A percentile compares a stretch with the other conserved stretches of the same genome.
phyloP scores from a whole-genome alignment of 208 protist species.

The Crithidia thermophila region DNA sequence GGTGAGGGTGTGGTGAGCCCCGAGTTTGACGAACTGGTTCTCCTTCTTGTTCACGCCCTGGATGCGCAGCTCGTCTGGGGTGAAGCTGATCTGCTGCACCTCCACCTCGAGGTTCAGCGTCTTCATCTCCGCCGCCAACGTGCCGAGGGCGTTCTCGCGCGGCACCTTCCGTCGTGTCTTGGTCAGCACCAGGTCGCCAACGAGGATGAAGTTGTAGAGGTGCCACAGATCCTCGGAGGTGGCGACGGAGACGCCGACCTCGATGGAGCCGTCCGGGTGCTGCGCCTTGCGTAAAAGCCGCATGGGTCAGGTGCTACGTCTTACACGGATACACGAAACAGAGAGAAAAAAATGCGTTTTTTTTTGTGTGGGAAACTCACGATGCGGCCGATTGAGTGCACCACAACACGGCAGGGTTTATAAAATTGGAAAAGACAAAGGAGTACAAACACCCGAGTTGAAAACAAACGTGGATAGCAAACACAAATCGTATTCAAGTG shows the following conservation, averaged over 20 bases:
- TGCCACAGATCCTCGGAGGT: constrained; percentile 97
- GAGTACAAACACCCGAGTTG: no score
- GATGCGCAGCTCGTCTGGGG: constrained; percentile 76
- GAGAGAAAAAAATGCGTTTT: not conserved
- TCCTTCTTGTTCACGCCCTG: constrained; percentile 91
- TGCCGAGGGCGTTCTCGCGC: constrained; percentile 63
- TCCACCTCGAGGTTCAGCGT: constrained; percentile 60
- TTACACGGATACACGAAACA: constrained; percentile 1
- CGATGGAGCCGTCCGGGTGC: constrained; percentile 78
- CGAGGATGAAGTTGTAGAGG: constrained; percentile 95
- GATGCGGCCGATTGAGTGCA: no score
- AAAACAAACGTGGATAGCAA: no score
- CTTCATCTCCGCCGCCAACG: constrained; percentile 53
- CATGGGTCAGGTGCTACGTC: constrained; percentile 34
- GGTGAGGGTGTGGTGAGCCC: constrained; percentile 94
- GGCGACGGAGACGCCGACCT: constrained; percentile 86
- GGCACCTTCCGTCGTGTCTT: constrained; percentile 78
- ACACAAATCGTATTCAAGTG: no score
- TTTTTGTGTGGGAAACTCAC: no score
- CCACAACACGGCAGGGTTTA: no score
- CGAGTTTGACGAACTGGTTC: constrained; percentile 91
- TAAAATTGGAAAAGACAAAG: no score
- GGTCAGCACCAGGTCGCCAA: constrained; percentile 78
- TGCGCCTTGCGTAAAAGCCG: constrained; percentile 54
- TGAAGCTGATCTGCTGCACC: constrained; percentile 68